These are phyloP conservation scores for Plicaturopsis crispa DNA, from an alignment of 768 basidiomycete genomes.

Conservation along the genomic window DNA sequence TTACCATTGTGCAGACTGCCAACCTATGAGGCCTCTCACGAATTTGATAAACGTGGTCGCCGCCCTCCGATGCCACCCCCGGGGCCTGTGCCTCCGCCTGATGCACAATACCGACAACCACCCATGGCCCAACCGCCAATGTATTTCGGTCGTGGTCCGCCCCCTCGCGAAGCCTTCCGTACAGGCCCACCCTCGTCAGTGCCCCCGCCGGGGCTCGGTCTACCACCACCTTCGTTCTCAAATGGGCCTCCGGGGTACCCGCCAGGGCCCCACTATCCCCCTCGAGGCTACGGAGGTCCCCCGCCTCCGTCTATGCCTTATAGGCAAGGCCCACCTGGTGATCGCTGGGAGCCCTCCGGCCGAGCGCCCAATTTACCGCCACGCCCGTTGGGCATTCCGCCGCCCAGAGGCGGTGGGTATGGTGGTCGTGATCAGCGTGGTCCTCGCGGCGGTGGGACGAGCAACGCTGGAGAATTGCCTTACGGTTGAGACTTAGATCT, in stretches of 20 bases:
- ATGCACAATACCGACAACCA: conserved; percentile 13
- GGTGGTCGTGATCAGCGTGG: too few species aligned
- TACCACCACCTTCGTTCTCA: conserved; percentile 20
- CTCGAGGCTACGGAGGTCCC: not conserved
- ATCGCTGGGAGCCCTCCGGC: too few species aligned
- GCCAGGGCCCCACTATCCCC: not conserved
- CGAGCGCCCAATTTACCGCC: too few species aligned
- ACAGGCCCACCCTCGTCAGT: conserved; percentile 19
- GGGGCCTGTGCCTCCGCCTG: conserved; percentile 14
- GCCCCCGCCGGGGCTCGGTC: conserved; percentile 7
- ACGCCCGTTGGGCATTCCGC: too few species aligned
- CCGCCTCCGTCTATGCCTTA: not conserved
- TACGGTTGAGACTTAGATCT: too few species aligned
- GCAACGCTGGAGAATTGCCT: too few species aligned
- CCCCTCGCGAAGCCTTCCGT: conserved; percentile 26
- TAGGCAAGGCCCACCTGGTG: too few species aligned
- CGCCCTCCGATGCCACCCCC: conserved; percentile 28
- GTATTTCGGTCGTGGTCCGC: conserved; percentile 26
- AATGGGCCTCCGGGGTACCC: not conserved
- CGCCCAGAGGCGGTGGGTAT: too few species aligned
- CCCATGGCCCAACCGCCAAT: conserved; percentile 17
- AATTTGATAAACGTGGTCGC: conserved; percentile 71
- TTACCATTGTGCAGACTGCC: conserved; percentile 42
- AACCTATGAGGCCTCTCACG: conserved; percentile 75
- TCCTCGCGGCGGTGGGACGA: too few species aligned